Evolutionary conservation across 208 protist genomes (phyloP).

Genomic region (Trypanosoma vivax): DNA sequence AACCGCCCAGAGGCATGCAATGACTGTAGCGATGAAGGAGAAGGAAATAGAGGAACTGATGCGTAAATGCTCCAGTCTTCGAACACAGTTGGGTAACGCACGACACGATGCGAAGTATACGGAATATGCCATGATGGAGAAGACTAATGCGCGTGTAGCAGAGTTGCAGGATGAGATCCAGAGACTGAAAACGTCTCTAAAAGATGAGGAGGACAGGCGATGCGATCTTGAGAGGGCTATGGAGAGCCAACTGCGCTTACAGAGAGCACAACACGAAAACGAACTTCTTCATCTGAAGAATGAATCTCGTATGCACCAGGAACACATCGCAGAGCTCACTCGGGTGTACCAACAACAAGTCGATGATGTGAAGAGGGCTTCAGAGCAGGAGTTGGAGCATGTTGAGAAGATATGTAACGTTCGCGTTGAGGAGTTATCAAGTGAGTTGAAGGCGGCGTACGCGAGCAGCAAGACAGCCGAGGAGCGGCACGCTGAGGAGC

Average conservation of each 20-base stretch:
- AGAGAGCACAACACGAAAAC: conserved; percentile 68
- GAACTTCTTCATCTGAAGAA: conserved; percentile 40
- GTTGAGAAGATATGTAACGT: conserved; percentile 58
- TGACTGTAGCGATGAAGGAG: conserved; percentile 64
- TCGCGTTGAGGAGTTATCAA: conserved; percentile 48
- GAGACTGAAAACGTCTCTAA: conserved; percentile 26
- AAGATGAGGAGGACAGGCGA: conserved; percentile 29
- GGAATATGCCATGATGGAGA: conserved; percentile 54
- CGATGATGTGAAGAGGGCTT: conserved; percentile 67
- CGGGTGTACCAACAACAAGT: conserved; percentile 59
- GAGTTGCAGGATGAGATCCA: conserved; percentile 43
- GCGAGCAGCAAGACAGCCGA: conserved; percentile 35
- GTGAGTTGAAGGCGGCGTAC: conserved; percentile 52
- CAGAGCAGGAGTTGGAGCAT: conserved; percentile 58
- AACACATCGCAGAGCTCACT: conserved; percentile 41
- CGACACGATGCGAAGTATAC: conserved; percentile 60
- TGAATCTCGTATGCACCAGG: conserved; percentile 44
- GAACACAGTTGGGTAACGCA: conserved; percentile 74
- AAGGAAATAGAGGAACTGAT: conserved; percentile 86
- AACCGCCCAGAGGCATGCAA: conserved; percentile 36
- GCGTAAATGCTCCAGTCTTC: conserved; percentile 65
- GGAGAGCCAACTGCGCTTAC: conserved; percentile 66
- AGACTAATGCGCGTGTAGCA: conserved; percentile 31
- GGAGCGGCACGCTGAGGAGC: conserved; percentile 43
- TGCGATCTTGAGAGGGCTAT: conserved; percentile 33